Conservation (phyloP, 306 rosid genomes). For the Vigna reflexopilosa region DNA sequence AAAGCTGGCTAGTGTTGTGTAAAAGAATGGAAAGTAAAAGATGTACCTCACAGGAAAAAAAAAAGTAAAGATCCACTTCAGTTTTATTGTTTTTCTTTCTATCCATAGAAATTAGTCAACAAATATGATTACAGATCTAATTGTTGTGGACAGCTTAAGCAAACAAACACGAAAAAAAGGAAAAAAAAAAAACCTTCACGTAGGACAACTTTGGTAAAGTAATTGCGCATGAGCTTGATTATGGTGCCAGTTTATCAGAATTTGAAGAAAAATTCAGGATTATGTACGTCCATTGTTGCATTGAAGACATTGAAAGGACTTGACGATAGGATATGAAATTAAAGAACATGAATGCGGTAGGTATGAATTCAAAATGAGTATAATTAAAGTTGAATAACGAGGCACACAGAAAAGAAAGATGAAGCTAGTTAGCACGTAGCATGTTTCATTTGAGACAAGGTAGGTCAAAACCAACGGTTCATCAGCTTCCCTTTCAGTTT, state of each 20-base stretch:
- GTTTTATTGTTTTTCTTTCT: constrained; percentile 46
- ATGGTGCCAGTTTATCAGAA: constrained; percentile 39
- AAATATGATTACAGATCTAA: constrained; percentile 65
- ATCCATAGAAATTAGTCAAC: constrained; percentile 67
- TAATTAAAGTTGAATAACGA: constrained; percentile 47
- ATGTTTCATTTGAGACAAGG: constrained; percentile 41
- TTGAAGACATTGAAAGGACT: constrained; percentile 55
- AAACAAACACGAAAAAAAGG: constrained; percentile 37
- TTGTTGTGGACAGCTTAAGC: constrained; percentile 63
- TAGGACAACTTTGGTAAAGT: constrained; percentile 47
- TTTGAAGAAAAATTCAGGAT: constrained; percentile 38
- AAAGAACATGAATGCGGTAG: constrained; percentile 48
- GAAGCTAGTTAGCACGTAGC: constrained; percentile 14
- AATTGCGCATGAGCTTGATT: constrained; percentile 66
- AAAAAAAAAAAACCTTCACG: constrained; percentile 14
- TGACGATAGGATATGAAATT: constrained; percentile 44
- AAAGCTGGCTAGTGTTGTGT: constrained; percentile 56
- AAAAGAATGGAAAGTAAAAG: constrained; percentile 66
- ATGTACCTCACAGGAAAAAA: constrained; percentile 41
- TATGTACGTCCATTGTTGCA: constrained; percentile 42
- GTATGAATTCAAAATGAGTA: constrained; percentile 45
- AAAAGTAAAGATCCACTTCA: constrained; percentile 55
- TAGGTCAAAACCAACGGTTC: constrained; percentile 48
- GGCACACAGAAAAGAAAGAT: constrained; percentile 30
- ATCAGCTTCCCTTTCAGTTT: constrained; percentile 24